These are phyloP conservation scores for Fraxinus paxiana DNA, from an alignment of 305 asterid genomes.

Conservation along the genomic window DNA sequence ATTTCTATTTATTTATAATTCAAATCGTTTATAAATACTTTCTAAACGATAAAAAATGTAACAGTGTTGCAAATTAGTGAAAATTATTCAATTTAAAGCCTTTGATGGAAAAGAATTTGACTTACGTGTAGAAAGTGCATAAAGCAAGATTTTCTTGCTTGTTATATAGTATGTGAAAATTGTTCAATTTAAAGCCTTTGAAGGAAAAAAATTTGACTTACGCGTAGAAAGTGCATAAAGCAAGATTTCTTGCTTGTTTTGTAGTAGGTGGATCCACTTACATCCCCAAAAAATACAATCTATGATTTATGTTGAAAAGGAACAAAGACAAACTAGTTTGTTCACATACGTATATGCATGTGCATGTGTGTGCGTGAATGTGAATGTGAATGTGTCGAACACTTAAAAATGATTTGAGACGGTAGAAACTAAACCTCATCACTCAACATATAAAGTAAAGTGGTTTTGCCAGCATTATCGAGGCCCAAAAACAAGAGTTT, in stretches of 20 bases:
- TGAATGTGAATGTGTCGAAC: neutral
- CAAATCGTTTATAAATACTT: neutral
- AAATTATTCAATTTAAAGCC: neutral
- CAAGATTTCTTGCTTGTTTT: neutral
- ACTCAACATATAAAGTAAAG: conserved; percentile 71
- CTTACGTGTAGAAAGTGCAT: neutral
- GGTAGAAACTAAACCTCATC: conserved; percentile 45
- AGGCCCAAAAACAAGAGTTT: conserved; percentile 78
- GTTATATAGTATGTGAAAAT: neutral
- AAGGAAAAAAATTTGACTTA: neutral
- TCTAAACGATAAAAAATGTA: neutral
- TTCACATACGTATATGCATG: neutral
- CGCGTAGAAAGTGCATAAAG: neutral
- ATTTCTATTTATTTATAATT: neutral
- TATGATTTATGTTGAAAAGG: neutral
- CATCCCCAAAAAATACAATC: neutral
- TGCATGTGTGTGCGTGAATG: neutral
- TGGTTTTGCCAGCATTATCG: conserved; percentile 78
- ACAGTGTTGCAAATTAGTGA: neutral
- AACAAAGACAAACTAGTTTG: neutral
- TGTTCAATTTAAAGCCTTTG: neutral
- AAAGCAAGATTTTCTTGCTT: neutral
- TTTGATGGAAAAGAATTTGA: neutral
- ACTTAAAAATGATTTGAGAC: neutral
- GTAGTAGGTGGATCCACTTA: neutral